A percentile compares a stretch with the other conserved stretches of the same genome.
These are phyloP conservation scores for Ceratobasidium sp. DNA, from an alignment of 1,284 basidiomycete genomes.

Conservation along the genomic window DNA sequence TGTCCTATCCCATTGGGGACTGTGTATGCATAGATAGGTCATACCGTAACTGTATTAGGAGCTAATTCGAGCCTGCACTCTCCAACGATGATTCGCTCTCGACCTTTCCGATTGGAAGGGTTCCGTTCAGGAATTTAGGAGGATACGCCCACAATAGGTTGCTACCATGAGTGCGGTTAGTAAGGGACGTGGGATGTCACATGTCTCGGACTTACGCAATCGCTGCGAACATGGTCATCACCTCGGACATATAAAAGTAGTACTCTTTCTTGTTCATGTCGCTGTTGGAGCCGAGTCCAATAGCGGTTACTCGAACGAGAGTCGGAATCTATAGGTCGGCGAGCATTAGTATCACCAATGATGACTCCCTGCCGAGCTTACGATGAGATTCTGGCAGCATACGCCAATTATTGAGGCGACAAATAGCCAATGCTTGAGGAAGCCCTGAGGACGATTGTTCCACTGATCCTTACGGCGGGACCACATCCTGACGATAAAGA, in stretches of 20 bases:
- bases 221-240: neutral
- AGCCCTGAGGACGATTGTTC: neutral
- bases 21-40: too few species aligned
- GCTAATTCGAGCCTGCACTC: neutral
- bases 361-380: neutral
- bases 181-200: neutral
- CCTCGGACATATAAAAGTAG: neutral
- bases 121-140: neutral
- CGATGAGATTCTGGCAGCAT: neutral
- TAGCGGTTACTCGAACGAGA: neutral
- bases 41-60: too few species aligned
- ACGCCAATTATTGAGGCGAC: neutral
- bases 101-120: neutral
- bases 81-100: neutral
- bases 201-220: neutral
- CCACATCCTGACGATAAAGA: neutral
- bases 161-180: neutral
- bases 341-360: neutral
- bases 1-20: too few species aligned
- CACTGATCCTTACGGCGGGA: neutral
- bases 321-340: neutral
- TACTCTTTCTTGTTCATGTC: neutral
- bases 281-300: neutral
- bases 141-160: neutral
- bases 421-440: neutral